Evolutionary conservation across 352 stramenopile genomes (phyloP).

Genomic region (Globisporangium carolinianum): DNA sequence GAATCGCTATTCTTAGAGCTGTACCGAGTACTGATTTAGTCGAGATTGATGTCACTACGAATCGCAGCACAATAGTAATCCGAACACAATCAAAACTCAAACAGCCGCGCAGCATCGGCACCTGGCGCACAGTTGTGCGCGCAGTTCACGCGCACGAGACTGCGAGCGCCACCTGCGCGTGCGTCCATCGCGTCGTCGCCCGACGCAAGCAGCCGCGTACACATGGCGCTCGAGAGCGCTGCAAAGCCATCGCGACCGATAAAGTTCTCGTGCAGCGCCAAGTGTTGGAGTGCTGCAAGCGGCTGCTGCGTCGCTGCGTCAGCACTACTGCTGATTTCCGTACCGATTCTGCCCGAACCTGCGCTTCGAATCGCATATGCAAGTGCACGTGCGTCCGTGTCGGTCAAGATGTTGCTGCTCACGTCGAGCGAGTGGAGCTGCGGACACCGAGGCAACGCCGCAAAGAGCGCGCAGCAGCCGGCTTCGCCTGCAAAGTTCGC

Average conservation of each 20-base stretch:
- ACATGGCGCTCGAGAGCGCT: slow-evolving; percentile 43
- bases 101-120: slow-evolving; percentile 4
- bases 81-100: background rate
- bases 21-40: no score
- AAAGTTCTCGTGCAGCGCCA: slow-evolving; percentile 59
- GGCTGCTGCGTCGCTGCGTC: background rate
- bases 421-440: slow-evolving; percentile 32
- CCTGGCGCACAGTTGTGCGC: slow-evolving; percentile 8
- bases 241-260: slow-evolving; percentile 59
- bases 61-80: no score
- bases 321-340: background rate
- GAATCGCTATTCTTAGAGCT: no score
- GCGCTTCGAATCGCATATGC: slow-evolving; percentile 24
- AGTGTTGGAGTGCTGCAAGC: slow-evolving; percentile 17
- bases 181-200: slow-evolving; percentile 8
- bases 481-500: slow-evolving; percentile 69
- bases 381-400: slow-evolving; percentile 38
- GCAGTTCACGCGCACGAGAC: slow-evolving; percentile 5
- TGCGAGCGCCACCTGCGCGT: slow-evolving; percentile 1
- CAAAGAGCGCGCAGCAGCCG: slow-evolving; percentile 26
- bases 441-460: slow-evolving; percentile 16
- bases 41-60: no score
- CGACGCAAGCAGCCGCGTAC: background rate
- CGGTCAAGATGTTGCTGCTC: slow-evolving; percentile 51
- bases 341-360: no score